Evolutionary conservation across 495 filamentous ascomycete species (phyloP), one percentile per base, ranked within the genome.

Genomic region (Melanomma pulvis-pyrius): DNA sequence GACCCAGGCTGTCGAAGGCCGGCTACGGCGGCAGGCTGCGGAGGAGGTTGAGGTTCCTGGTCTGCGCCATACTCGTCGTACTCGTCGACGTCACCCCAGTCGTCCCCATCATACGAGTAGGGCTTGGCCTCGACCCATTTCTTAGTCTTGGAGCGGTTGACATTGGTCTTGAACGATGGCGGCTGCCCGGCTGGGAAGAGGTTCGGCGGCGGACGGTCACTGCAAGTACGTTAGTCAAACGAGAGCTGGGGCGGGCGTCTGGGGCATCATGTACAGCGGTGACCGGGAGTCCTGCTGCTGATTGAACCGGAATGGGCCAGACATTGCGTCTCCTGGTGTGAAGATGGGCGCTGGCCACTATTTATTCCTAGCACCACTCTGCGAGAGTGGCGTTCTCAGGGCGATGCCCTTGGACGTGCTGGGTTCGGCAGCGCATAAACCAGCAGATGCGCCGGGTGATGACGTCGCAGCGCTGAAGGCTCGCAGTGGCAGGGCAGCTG

Each of bases 81-180:
- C 13, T 90, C 86, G 48, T 93, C 90, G 34, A 91, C 90, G 51
- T 89, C 90, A 46, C 92, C 94, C 91, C 94, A 97, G 71, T 96
- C 93, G 69, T 91, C 92, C 63, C 93, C 94, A 71, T 93, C 94
- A 71, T 98, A 98, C 62, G 88, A 88, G 62, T 87, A 86, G 39
- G 87, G 82, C 74, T 93, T 96, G 24, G 94, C 94, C 71, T 97
- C 88, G 12, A 93, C 88, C 94, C 94, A 98, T 80, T 92, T 92
- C 78, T 87, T 92, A 19, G 94, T 97, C 79, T 97, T 96, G 32
- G 88, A 82, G 61, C 94, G 90, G 77, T 90, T 92, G 28, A 97
- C 88, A 74, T 98, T 96, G 13, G 92, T 83, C 72, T 82, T 86
- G 76, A 86, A 91, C 47, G 84, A 84, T 19, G 84, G 73, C 30